Evolutionary conservation across 805 yeast genomes (phyloP), one percentile per base, ranked within the genome.

Genomic region (Lipomyces chichibuensis): DNA sequence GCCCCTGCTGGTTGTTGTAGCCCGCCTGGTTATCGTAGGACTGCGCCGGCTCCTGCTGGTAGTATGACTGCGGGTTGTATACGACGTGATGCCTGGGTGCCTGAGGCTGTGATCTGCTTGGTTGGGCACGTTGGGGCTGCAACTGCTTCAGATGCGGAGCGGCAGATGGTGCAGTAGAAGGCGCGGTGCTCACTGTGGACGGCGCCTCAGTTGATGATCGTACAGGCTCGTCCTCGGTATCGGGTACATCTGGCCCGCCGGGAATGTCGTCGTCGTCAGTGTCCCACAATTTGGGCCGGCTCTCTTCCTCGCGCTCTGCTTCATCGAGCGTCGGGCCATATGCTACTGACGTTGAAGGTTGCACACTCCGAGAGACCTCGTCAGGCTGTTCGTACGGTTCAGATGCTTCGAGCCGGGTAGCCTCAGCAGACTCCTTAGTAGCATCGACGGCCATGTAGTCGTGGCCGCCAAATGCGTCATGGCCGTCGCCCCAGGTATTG

Each of bases 281-380:
- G 13, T 63, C 70, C 62, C 59, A 68, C 46, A 68, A 59, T 20
- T 25, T 27, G 11, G 71, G 67, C 25, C 71, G 64, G 46, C 46
- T 55, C 58, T 66, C 67, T n/a, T 63, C 60, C 32, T 63, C 63
- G 9, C 49, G 32, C 35, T 33, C n/a, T n/a, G n/a, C 17, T 5
- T 58, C 59, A 29, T 43, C 59, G 9, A 13, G 33, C 17, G 49
- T 32, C n/a, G 46, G 1, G n/a, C n/a, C 33, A 23, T 52, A 23
- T 9, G 7, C 23, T 13, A 9, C 20, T 8, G 55, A 29, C 2
- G 17, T 5, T 52, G 55, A 52, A 17, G 9, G 8, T 11, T 11
- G 55, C 8, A 25, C 55, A 9, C 55, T 52, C 55, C 20, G 55
- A 13, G 39, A 1, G 14, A 39, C 39, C 49, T 8, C 54, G 14